Conservation (phyloP, 306 rosid species). For the Vigna trinervia region DNA sequence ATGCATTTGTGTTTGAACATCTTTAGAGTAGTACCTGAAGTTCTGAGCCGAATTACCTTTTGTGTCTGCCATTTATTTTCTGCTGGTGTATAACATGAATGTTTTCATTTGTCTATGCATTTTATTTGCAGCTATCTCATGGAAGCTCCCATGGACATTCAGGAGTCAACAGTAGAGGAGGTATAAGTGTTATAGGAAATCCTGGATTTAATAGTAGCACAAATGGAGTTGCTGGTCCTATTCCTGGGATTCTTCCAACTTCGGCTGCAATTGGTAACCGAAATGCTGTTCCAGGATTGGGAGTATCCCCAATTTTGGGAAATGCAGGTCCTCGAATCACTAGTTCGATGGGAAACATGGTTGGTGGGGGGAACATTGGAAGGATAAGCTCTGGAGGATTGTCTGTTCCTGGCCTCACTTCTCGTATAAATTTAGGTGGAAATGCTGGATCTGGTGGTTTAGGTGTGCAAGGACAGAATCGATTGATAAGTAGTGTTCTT, state of each 20-base stretch:
- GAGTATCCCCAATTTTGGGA: constrained; percentile 93
- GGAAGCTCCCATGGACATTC: constrained; percentile 87
- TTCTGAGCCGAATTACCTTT: neutral
- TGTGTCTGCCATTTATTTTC: constrained; percentile 31
- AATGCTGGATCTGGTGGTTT: constrained; percentile 87
- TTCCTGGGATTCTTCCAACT: constrained; percentile 96
- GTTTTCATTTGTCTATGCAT: constrained; percentile 24
- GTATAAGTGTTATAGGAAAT: constrained; percentile 90
- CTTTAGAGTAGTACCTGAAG: constrained; percentile 25
- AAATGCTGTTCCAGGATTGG: constrained; percentile 95
- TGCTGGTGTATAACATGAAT: neutral
- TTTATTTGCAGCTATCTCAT: constrained; percentile 75
- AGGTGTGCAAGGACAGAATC: constrained; percentile 88
- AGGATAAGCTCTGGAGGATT: constrained; percentile 83
- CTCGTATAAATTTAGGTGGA: constrained; percentile 77
- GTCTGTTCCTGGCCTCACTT: constrained; percentile 85
- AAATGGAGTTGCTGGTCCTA: constrained; percentile 97
- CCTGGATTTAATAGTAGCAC: constrained; percentile 96
- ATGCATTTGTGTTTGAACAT: constrained; percentile 28
- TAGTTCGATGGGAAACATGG: constrained; percentile 95
- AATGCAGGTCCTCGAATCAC: constrained; percentile 87
- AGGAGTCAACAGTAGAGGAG: constrained; percentile 94
- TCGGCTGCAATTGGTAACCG: constrained; percentile 95
- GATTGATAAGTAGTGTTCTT: constrained; percentile 83
- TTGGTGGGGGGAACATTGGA: constrained; percentile 85